A percentile compares a stretch with the other conserved stretches of the same genome.
These are phyloP conservation scores for Caryopteris hybrid DNA, from an alignment of 305 asterid genomes.

Conservation along the genomic window DNA sequence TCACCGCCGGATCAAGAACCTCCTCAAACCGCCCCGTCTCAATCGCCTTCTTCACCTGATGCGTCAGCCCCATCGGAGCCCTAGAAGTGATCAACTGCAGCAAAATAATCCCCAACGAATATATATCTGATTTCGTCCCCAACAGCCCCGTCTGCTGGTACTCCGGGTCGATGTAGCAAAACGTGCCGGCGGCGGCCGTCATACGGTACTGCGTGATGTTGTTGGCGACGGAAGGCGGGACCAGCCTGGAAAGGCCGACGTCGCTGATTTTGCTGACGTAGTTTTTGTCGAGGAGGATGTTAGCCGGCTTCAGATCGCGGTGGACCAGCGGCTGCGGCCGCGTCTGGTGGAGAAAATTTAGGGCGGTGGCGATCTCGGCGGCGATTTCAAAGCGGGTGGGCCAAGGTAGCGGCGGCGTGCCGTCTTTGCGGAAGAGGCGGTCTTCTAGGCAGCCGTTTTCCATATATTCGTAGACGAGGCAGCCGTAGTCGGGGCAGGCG, in stretches of 20 bases:
- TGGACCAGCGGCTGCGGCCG: slow-evolving; percentile 77
- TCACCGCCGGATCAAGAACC: slow-evolving; percentile 46
- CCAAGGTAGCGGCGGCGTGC: slow-evolving; percentile 61
- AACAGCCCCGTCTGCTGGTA: slow-evolving; percentile 75
- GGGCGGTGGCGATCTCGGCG: slow-evolving; percentile 68
- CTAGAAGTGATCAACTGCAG: slow-evolving; percentile 64
- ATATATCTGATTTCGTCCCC: slow-evolving; percentile 71
- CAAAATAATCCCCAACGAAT: slow-evolving; percentile 54
- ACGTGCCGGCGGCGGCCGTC: slow-evolving; percentile 89
- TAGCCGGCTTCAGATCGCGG: slow-evolving; percentile 81
- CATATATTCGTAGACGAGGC: slow-evolving; percentile 77
- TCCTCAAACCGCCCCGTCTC: slow-evolving; percentile 45
- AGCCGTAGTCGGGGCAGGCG: slow-evolving; percentile 66
- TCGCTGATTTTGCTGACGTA: slow-evolving; percentile 67
- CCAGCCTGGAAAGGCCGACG: slow-evolving; percentile 69
- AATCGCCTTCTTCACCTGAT: slow-evolving; percentile 46
- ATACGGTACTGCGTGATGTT: slow-evolving; percentile 44
- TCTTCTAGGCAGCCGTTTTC: slow-evolving; percentile 71
- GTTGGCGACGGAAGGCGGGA: slow-evolving; percentile 47
- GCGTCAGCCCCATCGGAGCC: slow-evolving; percentile 65
- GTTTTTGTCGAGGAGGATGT: slow-evolving; percentile 65
- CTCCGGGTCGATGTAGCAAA: slow-evolving; percentile 87
- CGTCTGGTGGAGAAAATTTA: slow-evolving; percentile 66
- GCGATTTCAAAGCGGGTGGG: slow-evolving; percentile 57
- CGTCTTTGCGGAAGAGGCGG: slow-evolving; percentile 49